phyloP scores from a whole-genome alignment of 2,329 filamentous ascomycete genomes.

The Trichoderma lentiforme region DNA sequence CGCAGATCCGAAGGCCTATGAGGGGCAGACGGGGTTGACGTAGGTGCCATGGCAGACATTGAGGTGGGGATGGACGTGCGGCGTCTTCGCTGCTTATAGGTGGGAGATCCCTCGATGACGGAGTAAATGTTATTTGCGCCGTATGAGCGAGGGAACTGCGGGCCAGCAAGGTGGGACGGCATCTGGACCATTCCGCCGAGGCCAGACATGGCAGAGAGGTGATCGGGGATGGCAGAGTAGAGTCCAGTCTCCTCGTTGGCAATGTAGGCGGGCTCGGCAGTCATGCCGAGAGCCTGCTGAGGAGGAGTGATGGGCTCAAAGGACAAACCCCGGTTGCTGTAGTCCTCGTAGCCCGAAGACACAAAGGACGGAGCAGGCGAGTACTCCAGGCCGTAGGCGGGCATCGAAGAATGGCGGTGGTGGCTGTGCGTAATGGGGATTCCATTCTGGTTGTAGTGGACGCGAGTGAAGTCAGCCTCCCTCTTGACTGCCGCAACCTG shows the following conservation, averaged over 20 bases:
- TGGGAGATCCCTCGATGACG: conserved; percentile 95
- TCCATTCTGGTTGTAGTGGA: conserved; percentile 90
- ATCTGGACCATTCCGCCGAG: conserved; percentile 90
- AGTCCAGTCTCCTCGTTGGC: conserved; percentile 96
- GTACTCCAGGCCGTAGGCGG: conserved; percentile 90
- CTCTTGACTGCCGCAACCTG: conserved; percentile 72
- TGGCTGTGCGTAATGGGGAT: conserved; percentile 79
- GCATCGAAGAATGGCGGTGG: conserved; percentile 97
- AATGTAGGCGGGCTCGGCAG: conserved; percentile 91
- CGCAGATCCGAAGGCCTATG: conserved; percentile 88
- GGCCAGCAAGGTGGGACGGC: conserved; percentile 75
- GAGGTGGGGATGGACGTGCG: conserved; percentile 88
- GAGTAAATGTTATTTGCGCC: conserved; percentile 80
- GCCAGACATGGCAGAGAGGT: conserved; percentile 66
- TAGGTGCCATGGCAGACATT: conserved; percentile 64
- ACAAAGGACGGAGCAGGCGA: conserved; percentile 97
- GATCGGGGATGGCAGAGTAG: conserved; percentile 91
- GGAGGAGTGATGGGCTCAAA: conserved; percentile 97
- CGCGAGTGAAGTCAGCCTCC: conserved; percentile 76
- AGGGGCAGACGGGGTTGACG: conserved; percentile 56
- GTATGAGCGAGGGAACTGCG: conserved; percentile 75
- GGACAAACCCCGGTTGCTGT: conserved; percentile 91
- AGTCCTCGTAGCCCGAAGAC: conserved; percentile 97
- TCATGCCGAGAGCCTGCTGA: conserved; percentile 78
- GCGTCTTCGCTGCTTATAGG: conserved; percentile 94